Conservation (phyloP, 106 monocot species). For the Narthecium ossifragum region DNA sequence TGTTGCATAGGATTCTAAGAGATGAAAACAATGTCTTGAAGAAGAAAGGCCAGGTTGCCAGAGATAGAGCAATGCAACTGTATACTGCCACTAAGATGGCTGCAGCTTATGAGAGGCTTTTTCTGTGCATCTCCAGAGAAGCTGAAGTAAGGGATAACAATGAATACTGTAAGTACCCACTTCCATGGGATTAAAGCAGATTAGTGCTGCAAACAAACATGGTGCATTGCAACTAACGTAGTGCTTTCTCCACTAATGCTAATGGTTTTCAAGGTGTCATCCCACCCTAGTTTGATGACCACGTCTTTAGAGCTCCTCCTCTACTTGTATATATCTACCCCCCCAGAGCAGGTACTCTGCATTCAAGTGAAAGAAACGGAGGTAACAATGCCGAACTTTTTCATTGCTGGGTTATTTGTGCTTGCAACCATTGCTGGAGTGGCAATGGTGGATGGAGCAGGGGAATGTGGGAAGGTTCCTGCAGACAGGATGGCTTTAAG, state of each 20-base stretch:
- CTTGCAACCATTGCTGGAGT: neutral
- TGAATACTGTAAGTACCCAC: constrained; percentile 59
- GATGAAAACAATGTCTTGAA: constrained; percentile 36
- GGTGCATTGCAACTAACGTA: neutral
- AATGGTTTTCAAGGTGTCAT: no score
- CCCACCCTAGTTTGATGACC: no score
- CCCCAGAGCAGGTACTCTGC: neutral
- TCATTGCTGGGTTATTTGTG: constrained; percentile 16
- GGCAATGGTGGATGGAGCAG: constrained; percentile 27
- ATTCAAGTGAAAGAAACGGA: constrained; percentile 6
- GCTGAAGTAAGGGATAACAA: neutral
- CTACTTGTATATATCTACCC: neutral
- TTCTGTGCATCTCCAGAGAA: constrained; percentile 49
- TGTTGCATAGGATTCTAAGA: constrained; percentile 17
- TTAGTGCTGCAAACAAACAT: no score
- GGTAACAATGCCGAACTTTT: constrained; percentile 16
- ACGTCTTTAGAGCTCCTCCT: neutral
- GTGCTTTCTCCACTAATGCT: neutral
- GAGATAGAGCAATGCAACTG: constrained; percentile 33
- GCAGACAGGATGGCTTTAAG: constrained; percentile 39
- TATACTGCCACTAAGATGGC: constrained; percentile 77
- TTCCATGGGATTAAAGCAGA: constrained; percentile 15
- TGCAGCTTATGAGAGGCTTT: constrained; percentile 75
- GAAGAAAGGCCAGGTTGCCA: constrained; percentile 47
- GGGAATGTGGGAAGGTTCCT: constrained; percentile 54